These are phyloP conservation scores for Tricholoma furcatifolium DNA, from an alignment of 768 basidiomycete genomes.

Conservation along the genomic window DNA sequence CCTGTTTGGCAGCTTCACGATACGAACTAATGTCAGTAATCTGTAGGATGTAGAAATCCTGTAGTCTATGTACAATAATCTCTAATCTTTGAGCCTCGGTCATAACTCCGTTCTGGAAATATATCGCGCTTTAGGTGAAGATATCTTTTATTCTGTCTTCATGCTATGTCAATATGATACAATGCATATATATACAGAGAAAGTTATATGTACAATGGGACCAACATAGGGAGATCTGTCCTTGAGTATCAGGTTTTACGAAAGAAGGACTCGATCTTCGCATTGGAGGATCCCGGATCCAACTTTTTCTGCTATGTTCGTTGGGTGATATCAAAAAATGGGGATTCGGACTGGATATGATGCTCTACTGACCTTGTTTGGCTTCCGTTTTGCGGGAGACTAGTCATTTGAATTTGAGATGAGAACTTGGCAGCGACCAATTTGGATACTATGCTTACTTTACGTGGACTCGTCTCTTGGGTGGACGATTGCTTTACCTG, in stretches of 20 bases:
- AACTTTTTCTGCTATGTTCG: not conserved
- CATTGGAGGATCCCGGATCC: not conserved
- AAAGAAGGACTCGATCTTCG: slow-evolving; percentile 6
- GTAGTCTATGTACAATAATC: too few species aligned
- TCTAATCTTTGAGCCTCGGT: too few species aligned
- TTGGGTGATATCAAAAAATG: not conserved
- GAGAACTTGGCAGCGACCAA: not conserved
- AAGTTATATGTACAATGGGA: too few species aligned
- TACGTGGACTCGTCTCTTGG: not conserved
- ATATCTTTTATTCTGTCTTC: too few species aligned
- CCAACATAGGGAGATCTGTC: too few species aligned
- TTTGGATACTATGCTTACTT: slow-evolving; percentile 1
- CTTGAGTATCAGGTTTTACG: not conserved
- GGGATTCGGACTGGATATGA: not conserved
- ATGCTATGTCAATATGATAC: too few species aligned
- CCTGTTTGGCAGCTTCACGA: too few species aligned
- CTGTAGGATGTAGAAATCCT: too few species aligned
- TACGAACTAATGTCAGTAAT: too few species aligned
- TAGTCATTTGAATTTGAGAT: not conserved
- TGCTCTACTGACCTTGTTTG: not conserved
- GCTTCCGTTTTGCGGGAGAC: slow-evolving; percentile 4
- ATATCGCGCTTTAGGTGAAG: too few species aligned
- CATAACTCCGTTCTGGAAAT: too few species aligned
- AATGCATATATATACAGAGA: too few species aligned
- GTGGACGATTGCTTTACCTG: not conserved